Evolutionary conservation across 2,329 filamentous ascomycete genomes (phyloP).

Genomic region (Colletotrichum sp.): DNA sequence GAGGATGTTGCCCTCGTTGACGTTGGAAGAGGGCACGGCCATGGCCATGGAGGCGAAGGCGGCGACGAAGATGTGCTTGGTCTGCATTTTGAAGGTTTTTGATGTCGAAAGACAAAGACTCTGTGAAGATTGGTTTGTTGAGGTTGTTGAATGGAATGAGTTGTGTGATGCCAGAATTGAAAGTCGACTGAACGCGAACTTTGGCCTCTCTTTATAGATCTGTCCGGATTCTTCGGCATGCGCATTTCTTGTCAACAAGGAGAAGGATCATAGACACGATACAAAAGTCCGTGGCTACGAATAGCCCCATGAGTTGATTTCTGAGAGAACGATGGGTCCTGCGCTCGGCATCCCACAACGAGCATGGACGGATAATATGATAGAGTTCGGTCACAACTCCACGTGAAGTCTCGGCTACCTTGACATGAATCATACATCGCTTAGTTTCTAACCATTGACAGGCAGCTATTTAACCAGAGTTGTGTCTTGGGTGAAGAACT

Average conservation of each 20-base stretch:
- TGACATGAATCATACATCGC: not conserved
- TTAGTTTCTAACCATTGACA: not conserved
- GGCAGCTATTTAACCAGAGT: not conserved
- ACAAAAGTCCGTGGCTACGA: not conserved
- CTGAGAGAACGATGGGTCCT: not conserved
- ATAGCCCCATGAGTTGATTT: not conserved
- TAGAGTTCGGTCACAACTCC: not conserved
- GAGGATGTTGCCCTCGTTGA: not conserved
- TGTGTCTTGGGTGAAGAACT: not conserved
- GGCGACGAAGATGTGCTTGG: not conserved
- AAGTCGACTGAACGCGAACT: not conserved
- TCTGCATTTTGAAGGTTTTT: not conserved
- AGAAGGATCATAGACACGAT: not conserved
- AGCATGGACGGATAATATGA: not conserved
- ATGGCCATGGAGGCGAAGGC: not conserved
- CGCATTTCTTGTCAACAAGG: not conserved
- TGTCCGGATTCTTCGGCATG: not conserved
- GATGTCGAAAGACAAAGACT: not conserved
- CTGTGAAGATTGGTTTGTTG: fast-evolving
- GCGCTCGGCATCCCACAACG: not conserved
- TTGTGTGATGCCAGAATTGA: not conserved
- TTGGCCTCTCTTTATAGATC: not conserved
- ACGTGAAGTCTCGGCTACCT: not conserved
- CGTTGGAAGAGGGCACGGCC: not conserved
- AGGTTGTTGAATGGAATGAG: not conserved